Base-by-base conservation (phyloP, 208 protist genomes). In the Leishmania martiniquensis region DNA sequence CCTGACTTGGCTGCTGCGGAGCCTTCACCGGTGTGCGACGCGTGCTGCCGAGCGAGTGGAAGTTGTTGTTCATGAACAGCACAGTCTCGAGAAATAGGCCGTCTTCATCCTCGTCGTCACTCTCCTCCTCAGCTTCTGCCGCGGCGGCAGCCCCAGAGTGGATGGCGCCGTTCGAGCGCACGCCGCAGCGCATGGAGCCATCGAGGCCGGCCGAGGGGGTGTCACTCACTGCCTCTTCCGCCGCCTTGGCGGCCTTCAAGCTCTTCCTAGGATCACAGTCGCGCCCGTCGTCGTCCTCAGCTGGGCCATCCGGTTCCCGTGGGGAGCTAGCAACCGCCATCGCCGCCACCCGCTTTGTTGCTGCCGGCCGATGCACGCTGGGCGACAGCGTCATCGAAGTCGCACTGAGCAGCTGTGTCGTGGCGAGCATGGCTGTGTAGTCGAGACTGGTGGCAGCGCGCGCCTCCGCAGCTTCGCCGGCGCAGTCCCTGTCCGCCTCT, bases 31-130 rank as follows among this genome's bases (percentile, higher is more conserved):
- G 78, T 1, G 78, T 83, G 51, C 75, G 55, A 25, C 59, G 80
- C 39, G 74, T 84, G 69, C 80, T 80, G 62, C 80, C 75, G 75
- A 84, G 80, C 32, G 80, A 84, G 4, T 80, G 80, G 20, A 84
- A 44, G 12, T 69, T 76, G 75, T 84, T 78, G 75, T 80, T 80
- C 69, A 76, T 78, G 62, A 84, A 77, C n/a, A 84, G 69, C 60
- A 84, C 80, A 45, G 80, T 84, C 70, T 84, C 80, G n/a, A 77
- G 80, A 34, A 84, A 84, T 59, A 84, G 70, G 51, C 80, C 70
- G 32, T 69, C 62, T 59, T 84, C 80, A 72, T 84, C 80, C 75
- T 84, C 80, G 54, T 84, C 80, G 60, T 78, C 80, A 49, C 80
- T 84, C 69, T 84, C 80, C 39, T 62, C 60, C 3, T 66, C 52